phyloP scores from a whole-genome alignment of 1,139 yeast species.

The Debaryomyces singareniensis region DNA sequence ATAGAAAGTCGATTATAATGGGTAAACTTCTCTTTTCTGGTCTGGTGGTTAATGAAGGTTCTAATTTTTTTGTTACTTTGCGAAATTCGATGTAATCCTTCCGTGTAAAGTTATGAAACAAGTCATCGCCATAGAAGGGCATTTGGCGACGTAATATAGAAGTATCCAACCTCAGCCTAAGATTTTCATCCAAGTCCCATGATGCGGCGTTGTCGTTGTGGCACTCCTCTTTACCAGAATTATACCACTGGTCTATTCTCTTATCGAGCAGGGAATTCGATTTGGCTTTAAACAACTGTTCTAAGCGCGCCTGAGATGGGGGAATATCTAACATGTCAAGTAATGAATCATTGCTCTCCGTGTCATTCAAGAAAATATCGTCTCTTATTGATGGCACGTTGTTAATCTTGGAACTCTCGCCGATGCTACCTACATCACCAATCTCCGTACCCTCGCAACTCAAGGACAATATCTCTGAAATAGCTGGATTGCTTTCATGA shows the following conservation, averaged over 20 bases:
- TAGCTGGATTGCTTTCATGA: constrained; percentile 10
- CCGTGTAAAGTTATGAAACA: constrained; percentile 10
- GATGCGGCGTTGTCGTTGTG: constrained; percentile 40
- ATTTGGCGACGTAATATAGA: neutral
- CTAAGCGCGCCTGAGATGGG: neutral
- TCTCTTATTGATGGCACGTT: constrained; percentile 1
- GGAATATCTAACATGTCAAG: constrained; percentile 1
- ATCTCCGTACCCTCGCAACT: constrained; percentile 19
- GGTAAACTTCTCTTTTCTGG: constrained; percentile 1
- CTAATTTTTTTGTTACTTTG: constrained; percentile 3
- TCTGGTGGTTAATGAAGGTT: constrained; percentile 3
- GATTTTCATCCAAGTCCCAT: constrained; percentile 40
- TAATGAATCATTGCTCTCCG: constrained; percentile 1
- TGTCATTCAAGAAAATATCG: neutral
- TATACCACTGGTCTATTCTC: constrained; percentile 13
- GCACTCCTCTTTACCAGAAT: constrained; percentile 8
- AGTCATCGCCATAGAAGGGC: constrained; percentile 16
- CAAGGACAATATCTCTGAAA: constrained; percentile 34
- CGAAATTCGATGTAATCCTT: constrained; percentile 13
- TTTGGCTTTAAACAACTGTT: neutral
- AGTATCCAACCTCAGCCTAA: constrained; percentile 5
- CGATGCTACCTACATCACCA: constrained; percentile 1
- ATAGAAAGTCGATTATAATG: constrained; percentile 8
- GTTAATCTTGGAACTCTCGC: neutral
- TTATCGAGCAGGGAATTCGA: constrained; percentile 1